Evolutionary conservation across 257 asterid genomes (phyloP).

Genomic region (Salvia miltiorrhiza): DNA sequence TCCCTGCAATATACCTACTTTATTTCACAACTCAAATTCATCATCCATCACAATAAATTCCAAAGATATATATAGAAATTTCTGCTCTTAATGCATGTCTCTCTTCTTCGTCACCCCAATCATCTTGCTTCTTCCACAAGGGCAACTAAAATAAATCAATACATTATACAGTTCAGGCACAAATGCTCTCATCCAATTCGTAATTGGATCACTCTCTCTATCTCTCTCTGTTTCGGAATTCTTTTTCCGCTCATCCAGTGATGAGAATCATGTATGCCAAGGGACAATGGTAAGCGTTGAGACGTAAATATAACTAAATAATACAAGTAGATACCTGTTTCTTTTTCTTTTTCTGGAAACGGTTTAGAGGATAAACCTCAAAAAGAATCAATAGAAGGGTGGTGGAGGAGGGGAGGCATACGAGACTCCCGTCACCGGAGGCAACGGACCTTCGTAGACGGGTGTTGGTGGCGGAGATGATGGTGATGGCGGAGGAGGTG

Average conservation of each 20-base stretch:
- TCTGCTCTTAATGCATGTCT: slow-evolving; percentile 30
- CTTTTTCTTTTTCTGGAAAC: slow-evolving; percentile 21
- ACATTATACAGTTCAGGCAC: slow-evolving; percentile 41
- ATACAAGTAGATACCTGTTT: slow-evolving; percentile 35
- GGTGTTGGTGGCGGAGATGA: slow-evolving; percentile 78
- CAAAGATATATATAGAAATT: slow-evolving; percentile 30
- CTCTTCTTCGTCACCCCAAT: slow-evolving; percentile 26
- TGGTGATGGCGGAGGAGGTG: slow-evolving; percentile 53
- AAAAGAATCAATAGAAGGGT: slow-evolving; percentile 85
- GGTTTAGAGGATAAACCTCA: slow-evolving; percentile 44
- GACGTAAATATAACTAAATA: slow-evolving; percentile 30
- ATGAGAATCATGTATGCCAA: slow-evolving; percentile 39
- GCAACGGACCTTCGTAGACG: slow-evolving; percentile 74
- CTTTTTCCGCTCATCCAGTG: slow-evolving; percentile 32
- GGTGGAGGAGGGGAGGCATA: slow-evolving; percentile 97
- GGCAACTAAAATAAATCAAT: slow-evolving; percentile 27
- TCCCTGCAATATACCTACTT: slow-evolving; percentile 40
- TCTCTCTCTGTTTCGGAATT: background rate
- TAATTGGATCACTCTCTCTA: slow-evolving; percentile 16
- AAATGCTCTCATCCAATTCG: slow-evolving; percentile 28
- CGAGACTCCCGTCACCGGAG: slow-evolving; percentile 64
- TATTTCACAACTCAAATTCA: slow-evolving; percentile 51
- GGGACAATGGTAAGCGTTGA: slow-evolving; percentile 28
- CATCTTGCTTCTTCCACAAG: slow-evolving; percentile 23
- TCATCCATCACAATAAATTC: slow-evolving; percentile 31